A percentile compares a stretch with the other conserved stretches of the same genome.
phyloP scores from a whole-genome alignment of 176 grass and related monocot species.

The Canna indica region DNA sequence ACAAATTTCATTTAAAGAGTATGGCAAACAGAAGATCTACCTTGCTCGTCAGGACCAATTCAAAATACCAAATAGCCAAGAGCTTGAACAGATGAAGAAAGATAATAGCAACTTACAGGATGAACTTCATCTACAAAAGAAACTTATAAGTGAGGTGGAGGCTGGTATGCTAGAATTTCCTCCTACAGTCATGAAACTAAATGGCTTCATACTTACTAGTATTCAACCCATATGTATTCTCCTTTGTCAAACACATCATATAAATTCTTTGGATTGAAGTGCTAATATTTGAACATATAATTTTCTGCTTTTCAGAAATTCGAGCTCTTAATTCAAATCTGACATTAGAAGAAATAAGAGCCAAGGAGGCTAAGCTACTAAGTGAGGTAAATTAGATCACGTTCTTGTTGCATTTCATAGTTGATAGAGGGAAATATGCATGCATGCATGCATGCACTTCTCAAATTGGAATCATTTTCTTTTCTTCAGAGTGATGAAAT shows the following conservation, averaged over 20 bases:
- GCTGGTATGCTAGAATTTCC: slow-evolving; percentile 39
- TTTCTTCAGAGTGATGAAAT: slow-evolving; percentile 58
- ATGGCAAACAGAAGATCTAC: slow-evolving; percentile 97
- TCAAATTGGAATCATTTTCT: background rate
- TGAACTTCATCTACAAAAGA: slow-evolving; percentile 67
- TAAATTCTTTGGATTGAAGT: background rate
- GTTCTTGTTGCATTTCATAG: background rate
- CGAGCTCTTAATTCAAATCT: slow-evolving; percentile 78
- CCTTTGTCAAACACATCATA: background rate
- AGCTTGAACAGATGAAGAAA: slow-evolving; percentile 90
- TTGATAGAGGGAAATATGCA: background rate
- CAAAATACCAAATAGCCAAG: slow-evolving; percentile 71
- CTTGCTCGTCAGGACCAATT: slow-evolving; percentile 94
- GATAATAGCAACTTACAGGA: slow-evolving; percentile 65
- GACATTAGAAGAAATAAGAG: slow-evolving; percentile 64
- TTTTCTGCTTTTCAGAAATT: slow-evolving; percentile 49
- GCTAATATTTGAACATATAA: slow-evolving; percentile 20
- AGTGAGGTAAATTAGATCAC: slow-evolving; percentile 40
- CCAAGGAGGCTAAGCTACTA: slow-evolving; percentile 58
- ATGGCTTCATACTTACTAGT: background rate
- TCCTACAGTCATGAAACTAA: background rate
- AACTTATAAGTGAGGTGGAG: slow-evolving; percentile 63
- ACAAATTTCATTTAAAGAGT: slow-evolving; percentile 98
- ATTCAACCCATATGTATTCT: background rate
- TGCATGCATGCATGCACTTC: too few relatives aligned